Evolutionary conservation across 805 yeast genomes (phyloP).

Genomic region (Candida hungchunana): DNA sequence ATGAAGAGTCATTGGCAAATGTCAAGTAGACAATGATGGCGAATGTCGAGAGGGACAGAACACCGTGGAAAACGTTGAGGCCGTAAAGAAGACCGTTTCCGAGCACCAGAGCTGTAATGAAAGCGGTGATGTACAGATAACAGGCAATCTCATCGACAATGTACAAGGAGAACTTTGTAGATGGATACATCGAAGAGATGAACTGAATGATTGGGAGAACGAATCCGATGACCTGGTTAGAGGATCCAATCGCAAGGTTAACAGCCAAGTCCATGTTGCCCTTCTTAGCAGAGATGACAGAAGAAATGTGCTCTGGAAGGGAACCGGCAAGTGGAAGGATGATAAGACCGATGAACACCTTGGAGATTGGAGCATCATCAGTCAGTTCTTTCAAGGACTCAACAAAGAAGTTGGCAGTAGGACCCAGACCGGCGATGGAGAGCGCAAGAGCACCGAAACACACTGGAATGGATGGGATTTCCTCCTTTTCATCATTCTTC

Average conservation of each 20-base stretch:
- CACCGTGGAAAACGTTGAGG: conserved; percentile 16
- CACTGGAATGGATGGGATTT: conserved; percentile 16
- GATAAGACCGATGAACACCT: conserved; percentile 23
- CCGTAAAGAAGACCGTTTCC: conserved; percentile 15
- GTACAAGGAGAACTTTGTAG: conserved; percentile 18
- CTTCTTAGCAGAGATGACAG: conserved; percentile 20
- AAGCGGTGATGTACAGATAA: conserved; percentile 13
- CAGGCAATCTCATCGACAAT: conserved; percentile 17
- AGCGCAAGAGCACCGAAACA: conserved; percentile 22
- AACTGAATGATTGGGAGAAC: conserved; percentile 24
- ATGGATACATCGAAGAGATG: conserved; percentile 20
- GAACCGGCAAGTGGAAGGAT: conserved; percentile 24
- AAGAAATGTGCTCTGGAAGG: conserved; percentile 23
- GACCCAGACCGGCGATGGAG: conserved; percentile 22
- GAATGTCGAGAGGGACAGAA: conserved; percentile 13
- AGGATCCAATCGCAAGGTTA: conserved; percentile 19
- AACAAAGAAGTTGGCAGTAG: conserved; percentile 23
- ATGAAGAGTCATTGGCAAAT: conserved; percentile 11
- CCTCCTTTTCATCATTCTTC: conserved; percentile 7
- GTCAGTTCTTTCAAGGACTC: conserved; percentile 21
- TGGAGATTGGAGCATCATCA: conserved; percentile 21
- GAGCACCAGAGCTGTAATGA: conserved; percentile 9
- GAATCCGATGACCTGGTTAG: conserved; percentile 23
- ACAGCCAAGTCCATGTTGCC: conserved; percentile 22
- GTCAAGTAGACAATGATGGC: conserved; percentile 16